Evolutionary conservation across 192 early-diverging fungal genomes (phyloP).

Genomic region (Entomortierella beljakovae): DNA sequence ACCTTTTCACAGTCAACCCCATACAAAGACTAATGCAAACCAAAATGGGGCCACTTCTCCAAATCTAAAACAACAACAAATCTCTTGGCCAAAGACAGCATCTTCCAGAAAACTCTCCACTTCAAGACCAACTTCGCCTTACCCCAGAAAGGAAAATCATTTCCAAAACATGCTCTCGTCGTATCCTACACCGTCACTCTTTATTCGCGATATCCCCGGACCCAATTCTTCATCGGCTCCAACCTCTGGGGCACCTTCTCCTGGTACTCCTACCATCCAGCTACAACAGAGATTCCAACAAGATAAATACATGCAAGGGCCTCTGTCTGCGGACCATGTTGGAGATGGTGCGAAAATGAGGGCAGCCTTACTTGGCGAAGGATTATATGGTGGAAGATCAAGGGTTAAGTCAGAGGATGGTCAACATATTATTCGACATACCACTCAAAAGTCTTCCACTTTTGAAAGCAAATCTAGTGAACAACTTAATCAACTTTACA

Average conservation of each 20-base stretch:
- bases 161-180: conserved; percentile 43
- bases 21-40: not conserved
- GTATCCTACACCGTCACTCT: conserved; percentile 38
- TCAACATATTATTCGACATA: not conserved
- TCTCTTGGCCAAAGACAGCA: conserved; percentile 37
- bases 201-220: conserved; percentile 39
- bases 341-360: conserved; percentile 31
- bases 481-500: not conserved
- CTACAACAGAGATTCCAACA: conserved; percentile 15
- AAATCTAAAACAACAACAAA: conserved; percentile 39
- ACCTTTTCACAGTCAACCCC: conserved; percentile 18
- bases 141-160: conserved; percentile 41
- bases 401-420: conserved; percentile 38
- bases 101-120: conserved; percentile 37
- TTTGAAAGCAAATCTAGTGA: not conserved
- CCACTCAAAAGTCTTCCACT: not conserved
- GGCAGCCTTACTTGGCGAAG: conserved; percentile 20
- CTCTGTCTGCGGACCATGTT: conserved; percentile 35
- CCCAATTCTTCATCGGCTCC: conserved; percentile 5
- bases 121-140: conserved; percentile 27
- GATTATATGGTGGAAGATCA: not conserved
- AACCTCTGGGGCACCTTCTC: not conserved
- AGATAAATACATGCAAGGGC: conserved; percentile 29
- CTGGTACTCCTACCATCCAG: conserved; percentile 8
- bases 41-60: conserved; percentile 9